These are phyloP conservation scores for Aureobasidium subglaciale DNA, from an alignment of 2,329 filamentous ascomycete species.

Conservation along the genomic window DNA sequence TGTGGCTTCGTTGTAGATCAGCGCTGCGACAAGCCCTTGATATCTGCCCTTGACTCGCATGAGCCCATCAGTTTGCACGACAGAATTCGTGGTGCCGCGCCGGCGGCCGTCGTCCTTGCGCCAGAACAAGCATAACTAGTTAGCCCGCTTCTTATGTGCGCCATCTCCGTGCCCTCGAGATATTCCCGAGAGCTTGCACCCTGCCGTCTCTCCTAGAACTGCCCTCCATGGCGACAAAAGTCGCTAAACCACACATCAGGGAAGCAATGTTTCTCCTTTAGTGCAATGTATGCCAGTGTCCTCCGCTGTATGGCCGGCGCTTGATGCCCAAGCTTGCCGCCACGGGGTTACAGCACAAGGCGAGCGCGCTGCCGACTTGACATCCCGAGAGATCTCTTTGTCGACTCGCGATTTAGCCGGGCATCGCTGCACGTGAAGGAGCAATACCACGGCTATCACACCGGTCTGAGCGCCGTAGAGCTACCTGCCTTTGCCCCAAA, in stretches of 20 bases:
- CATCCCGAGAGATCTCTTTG: not conserved
- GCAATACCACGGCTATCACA: not conserved
- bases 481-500: not conserved
- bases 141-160: constrained; percentile 12
- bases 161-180: constrained; percentile 2
- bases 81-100: not conserved
- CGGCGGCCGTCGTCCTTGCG: constrained; percentile 11
- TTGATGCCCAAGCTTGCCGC: constrained; percentile 4
- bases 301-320: constrained; percentile 13
- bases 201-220: constrained; percentile 1
- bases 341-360: constrained; percentile 6
- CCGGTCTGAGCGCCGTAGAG: not conserved
- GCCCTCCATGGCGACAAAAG: not conserved
- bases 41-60: not conserved
- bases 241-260: constrained; percentile 2
- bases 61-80: constrained; percentile 6
- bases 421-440: not conserved
- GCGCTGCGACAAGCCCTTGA: not conserved
- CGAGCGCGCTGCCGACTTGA: constrained; percentile 3
- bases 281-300: not conserved
- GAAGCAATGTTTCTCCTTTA: not conserved
- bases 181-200: constrained; percentile 4
- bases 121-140: constrained; percentile 14
- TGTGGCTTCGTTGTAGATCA: not conserved
- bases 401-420: constrained; percentile 9